Evolutionary conservation across 257 asterid genomes (phyloP), one percentile per base, ranked within the genome.

Genomic region (Cruciata laevipes): DNA sequence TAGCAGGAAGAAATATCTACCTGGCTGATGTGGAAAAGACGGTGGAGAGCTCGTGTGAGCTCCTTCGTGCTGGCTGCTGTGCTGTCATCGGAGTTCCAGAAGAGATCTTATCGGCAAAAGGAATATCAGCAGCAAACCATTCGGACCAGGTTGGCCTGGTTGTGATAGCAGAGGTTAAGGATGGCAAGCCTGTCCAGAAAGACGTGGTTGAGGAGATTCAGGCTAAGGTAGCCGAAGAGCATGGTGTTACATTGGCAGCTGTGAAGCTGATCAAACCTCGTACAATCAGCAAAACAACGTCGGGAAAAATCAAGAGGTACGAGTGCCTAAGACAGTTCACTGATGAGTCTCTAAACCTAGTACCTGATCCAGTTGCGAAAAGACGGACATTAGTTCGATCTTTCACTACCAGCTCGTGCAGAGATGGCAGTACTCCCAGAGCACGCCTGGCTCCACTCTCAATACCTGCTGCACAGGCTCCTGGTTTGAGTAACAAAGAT

Each of bases 61-160:
- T 81, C 69, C 74, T 89, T 5, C 95, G 96, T 44, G 90, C 95
- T 0, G 96, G 96, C 24, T 89, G 96, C 55, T 87, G 96, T 27
- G 96, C 96, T 58, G 95, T 83, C 61, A 82, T 89, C 58, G 95
- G 89, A 52, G 96, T 89, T 68, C 84, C 96, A 0, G 96, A 89
- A 68, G 96, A 89, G 74, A 71, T 81, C 74, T 72, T 89, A 70
- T 77, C 82, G 16, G 63, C 86, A 12, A 87, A 87, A 75, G 96
- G 96, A 70, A 57, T 89, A 40, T 32, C 80, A 67, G 61, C 84
- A 30, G 79, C 84, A 20, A 92, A 85, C 59, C 71, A 73, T 37
- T 83, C 90, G 65, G 96, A 89, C 65, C 96, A 85, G 68, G 74
- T 87, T 55, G 95, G 95, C 18, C 70, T 89, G 81, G 93, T 89